Conservation (phyloP, 768 basidiomycete genomes). For the Exidia glandulosa region DNA sequence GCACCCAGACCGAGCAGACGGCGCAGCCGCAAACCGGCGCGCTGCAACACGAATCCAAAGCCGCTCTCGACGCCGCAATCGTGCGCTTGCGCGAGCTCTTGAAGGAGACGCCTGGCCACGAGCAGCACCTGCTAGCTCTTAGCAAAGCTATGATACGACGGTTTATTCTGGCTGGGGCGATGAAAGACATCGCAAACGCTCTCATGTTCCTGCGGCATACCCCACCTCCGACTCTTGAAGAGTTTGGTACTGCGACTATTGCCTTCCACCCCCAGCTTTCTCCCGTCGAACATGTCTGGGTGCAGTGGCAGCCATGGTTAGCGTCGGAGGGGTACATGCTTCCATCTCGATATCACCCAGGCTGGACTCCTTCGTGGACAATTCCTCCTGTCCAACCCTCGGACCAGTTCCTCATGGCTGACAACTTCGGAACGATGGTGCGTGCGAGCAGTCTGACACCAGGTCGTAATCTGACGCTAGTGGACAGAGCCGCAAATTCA, state of each 20-base stretch:
- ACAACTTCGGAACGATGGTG: neutral
- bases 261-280: neutral
- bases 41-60: no score
- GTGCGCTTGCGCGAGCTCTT: no score
- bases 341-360: slow-evolving; percentile 4
- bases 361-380: slow-evolving; percentile 3
- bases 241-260: neutral
- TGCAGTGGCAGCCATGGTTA: neutral
- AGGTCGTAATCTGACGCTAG: neutral
- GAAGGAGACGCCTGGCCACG: no score
- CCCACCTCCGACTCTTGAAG: neutral
- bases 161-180: neutral
- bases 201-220: neutral
- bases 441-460: no score
- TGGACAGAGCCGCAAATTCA: neutral
- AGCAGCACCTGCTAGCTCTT: no score
- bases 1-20: no score
- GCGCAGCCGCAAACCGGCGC: no score
- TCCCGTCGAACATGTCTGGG: neutral
- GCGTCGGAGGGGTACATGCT: slow-evolving; percentile 1
- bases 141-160: neutral
- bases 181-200: neutral
- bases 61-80: no score
- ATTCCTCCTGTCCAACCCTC: neutral
- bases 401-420: neutral